Conservation (phyloP, 2,329 filamentous ascomycete genomes). For the Nemania bipapillata region DNA sequence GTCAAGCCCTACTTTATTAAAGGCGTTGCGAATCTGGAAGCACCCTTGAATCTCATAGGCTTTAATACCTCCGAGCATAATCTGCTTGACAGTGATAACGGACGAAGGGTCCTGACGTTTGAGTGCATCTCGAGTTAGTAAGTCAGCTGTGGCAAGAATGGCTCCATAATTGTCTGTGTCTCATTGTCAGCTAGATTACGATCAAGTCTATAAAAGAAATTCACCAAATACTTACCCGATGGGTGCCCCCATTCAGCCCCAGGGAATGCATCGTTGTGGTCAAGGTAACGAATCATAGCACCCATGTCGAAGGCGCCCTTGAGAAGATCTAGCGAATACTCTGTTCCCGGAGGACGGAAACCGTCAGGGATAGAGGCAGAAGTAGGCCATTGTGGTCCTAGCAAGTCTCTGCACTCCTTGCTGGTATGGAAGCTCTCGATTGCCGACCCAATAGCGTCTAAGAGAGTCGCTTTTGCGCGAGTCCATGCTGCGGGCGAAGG, state of each 20-base stretch:
- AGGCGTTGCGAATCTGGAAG: constrained; percentile 46
- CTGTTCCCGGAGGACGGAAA: constrained; percentile 54
- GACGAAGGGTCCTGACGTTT: not conserved
- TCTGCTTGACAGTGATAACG: constrained; percentile 48
- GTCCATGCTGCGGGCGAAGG: constrained; percentile 28
- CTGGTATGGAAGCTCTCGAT: constrained; percentile 35
- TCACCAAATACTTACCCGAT: constrained; percentile 37
- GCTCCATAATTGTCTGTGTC: constrained; percentile 3
- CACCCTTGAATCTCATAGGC: constrained; percentile 58
- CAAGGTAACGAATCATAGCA: constrained; percentile 54
- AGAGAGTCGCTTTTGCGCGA: constrained; percentile 38
- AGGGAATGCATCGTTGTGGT: constrained; percentile 56
- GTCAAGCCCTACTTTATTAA: constrained; percentile 56
- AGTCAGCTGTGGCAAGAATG: constrained; percentile 5
- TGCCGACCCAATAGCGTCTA: constrained; percentile 39
- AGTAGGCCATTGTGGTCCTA: constrained; percentile 8
- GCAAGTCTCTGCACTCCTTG: constrained; percentile 30
- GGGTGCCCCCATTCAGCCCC: constrained; percentile 59
- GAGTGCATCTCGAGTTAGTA: constrained; percentile 9
- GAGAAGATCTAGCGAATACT: constrained; percentile 50
- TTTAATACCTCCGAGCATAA: constrained; percentile 48
- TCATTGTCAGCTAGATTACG: not conserved
- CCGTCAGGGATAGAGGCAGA: constrained; percentile 25
- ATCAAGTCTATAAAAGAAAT: not conserved
- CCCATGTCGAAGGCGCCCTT: constrained; percentile 56